A percentile compares a stretch with the other conserved stretches of the same genome.
Evolutionary conservation across 2,329 filamentous ascomycete species (phyloP).

Genomic region (Eurotiales sp.): DNA sequence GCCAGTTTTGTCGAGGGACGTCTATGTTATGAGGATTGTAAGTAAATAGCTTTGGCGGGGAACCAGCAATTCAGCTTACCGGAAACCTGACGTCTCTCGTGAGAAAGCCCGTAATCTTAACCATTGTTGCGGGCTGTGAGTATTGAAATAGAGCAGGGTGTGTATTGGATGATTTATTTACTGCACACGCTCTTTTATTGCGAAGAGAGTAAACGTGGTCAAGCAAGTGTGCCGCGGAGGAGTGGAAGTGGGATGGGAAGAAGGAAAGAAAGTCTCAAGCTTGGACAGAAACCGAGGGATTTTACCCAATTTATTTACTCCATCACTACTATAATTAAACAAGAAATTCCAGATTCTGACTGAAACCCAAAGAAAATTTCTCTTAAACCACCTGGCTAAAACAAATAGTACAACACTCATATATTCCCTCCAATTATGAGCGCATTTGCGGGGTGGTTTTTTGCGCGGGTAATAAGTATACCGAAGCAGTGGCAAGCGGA

Average conservation of each 20-base stretch:
- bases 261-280: too few species aligned
- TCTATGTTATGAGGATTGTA: conserved; percentile 41
- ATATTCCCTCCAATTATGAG: not conserved
- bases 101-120: conserved; percentile 69
- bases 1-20: conserved; percentile 93
- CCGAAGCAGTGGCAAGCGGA: not conserved
- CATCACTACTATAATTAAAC: not conserved
- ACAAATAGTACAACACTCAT: not conserved
- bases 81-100: conserved; percentile 75
- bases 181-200: not conserved
- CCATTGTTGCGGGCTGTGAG: conserved; percentile 39
- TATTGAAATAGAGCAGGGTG: too few species aligned
- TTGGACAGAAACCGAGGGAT: too few species aligned
- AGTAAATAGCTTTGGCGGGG: not conserved
- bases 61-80: conserved; percentile 27
- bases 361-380: not conserved
- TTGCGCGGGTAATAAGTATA: not conserved
- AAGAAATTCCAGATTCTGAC: not conserved
- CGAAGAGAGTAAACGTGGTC: not conserved
- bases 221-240: not conserved
- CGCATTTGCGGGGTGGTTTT: not conserved
- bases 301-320: too few species aligned
- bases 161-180: not conserved
- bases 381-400: not conserved
- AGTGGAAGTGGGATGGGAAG: too few species aligned